Evolutionary conservation across 2,329 filamentous ascomycete species (phyloP).

Genomic region (Fusarium penzigii): DNA sequence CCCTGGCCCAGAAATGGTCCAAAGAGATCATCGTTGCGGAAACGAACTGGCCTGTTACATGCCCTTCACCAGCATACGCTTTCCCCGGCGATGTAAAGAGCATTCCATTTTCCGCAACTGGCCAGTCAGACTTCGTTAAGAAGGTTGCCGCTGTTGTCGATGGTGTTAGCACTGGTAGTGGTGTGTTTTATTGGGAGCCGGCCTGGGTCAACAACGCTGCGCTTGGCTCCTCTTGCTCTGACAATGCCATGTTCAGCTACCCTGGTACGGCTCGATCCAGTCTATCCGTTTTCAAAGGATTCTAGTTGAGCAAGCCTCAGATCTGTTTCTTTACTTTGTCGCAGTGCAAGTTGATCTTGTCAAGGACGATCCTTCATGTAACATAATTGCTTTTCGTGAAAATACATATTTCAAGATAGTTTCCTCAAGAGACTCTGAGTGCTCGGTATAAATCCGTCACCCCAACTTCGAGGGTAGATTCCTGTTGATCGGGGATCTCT

Average conservation of each 20-base stretch:
- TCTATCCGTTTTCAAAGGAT: constrained; percentile 54
- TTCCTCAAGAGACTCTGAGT: too few relatives aligned
- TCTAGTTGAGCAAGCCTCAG: constrained; percentile 31
- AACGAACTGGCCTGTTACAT: constrained; percentile 68
- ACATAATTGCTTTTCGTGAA: too few relatives aligned
- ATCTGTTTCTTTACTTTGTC: too few relatives aligned
- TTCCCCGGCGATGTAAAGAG: constrained; percentile 61
- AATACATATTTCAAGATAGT: too few relatives aligned
- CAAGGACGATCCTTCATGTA: too few relatives aligned
- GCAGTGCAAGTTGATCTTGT: too few relatives aligned
- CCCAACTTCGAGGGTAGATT: too few relatives aligned
- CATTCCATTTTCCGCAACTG: constrained; percentile 64
- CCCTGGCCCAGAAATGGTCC: constrained; percentile 61
- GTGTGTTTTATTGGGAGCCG: constrained; percentile 75
- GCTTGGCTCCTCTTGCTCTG: constrained; percentile 65
- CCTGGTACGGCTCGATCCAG: constrained; percentile 57
- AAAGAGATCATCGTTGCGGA: constrained; percentile 72
- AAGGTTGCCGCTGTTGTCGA: constrained; percentile 58
- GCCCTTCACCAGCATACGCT: constrained; percentile 55
- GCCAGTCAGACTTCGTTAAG: constrained; percentile 63
- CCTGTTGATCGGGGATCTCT: too few relatives aligned
- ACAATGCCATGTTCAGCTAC: constrained; percentile 63
- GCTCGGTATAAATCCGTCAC: too few relatives aligned
- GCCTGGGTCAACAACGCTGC: constrained; percentile 67
- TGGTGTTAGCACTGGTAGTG: constrained; percentile 54